Percentiles rank a stretch among this genome's conserved stretches.
Evolutionary conservation across 148 eudicot species (phyloP).

Genomic region (Fagopyrum tataricum): DNA sequence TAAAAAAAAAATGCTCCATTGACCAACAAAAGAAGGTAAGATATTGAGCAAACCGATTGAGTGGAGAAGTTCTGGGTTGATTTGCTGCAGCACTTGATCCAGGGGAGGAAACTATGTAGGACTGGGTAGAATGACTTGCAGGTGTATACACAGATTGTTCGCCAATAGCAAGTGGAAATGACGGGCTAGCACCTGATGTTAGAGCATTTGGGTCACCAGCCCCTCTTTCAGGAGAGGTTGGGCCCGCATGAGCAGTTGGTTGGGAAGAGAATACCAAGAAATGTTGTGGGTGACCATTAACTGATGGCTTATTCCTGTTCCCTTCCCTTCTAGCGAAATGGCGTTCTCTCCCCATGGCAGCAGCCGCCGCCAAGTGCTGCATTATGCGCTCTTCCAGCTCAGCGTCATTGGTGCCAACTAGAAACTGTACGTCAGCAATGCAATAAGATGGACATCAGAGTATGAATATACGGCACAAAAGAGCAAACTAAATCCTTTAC

Average conservation of each 20-base stretch:
- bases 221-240: slow-evolving; percentile 33
- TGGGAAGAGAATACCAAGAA: slow-evolving; percentile 63
- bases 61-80: slow-evolving; percentile 52
- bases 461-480: not conserved
- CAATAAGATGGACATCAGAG: not conserved
- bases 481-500: slow-evolving; percentile 12
- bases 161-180: slow-evolving; percentile 34
- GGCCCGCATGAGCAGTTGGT: slow-evolving; percentile 39
- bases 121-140: slow-evolving; percentile 35
- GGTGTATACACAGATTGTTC: slow-evolving; percentile 39
- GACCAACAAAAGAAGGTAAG: not conserved
- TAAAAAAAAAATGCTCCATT: not conserved
- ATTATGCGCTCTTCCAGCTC: slow-evolving; percentile 97
- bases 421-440: slow-evolving; percentile 35
- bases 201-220: slow-evolving; percentile 34
- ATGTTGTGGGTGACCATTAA: slow-evolving; percentile 78
- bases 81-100: slow-evolving; percentile 27
- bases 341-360: slow-evolving; percentile 94
- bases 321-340: slow-evolving; percentile 81
- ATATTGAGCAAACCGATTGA: slow-evolving; percentile 40
- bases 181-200: slow-evolving; percentile 31
- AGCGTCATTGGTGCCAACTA: slow-evolving; percentile 64
- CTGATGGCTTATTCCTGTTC: slow-evolving; percentile 63
- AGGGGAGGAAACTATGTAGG: slow-evolving; percentile 39
- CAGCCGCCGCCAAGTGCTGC: slow-evolving; percentile 96